phyloP scores from a whole-genome alignment of 2,329 filamentous ascomycete genomes.

The Diaporthe sp. region DNA sequence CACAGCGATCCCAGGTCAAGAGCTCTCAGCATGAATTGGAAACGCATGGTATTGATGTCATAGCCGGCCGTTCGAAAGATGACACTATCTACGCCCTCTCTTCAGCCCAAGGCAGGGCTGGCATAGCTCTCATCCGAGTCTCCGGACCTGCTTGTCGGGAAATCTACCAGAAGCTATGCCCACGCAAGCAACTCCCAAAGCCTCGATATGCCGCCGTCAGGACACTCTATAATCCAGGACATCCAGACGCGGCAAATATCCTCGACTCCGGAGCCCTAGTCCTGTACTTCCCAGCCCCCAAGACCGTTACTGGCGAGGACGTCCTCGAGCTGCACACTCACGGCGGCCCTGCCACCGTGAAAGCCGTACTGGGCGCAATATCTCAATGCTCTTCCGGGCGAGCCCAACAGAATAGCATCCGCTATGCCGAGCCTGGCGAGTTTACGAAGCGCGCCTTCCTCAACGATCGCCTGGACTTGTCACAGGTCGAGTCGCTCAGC shows the following conservation, averaged over 20 bases:
- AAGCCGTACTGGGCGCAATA: slow-evolving; percentile 86
- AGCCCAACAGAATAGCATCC: slow-evolving; percentile 60
- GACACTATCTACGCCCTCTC: slow-evolving; percentile 94
- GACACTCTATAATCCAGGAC: slow-evolving; percentile 72
- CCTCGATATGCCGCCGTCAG: slow-evolving; percentile 78
- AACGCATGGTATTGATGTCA: slow-evolving; percentile 18
- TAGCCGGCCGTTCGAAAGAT: slow-evolving; percentile 44
- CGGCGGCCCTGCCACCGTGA: slow-evolving; percentile 89
- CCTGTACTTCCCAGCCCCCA: slow-evolving; percentile 84
- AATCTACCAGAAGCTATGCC: slow-evolving; percentile 68
- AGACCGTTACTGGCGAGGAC: slow-evolving; percentile 92
- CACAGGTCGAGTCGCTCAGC: slow-evolving; percentile 80
- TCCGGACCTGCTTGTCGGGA: slow-evolving; percentile 83
- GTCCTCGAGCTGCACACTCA: slow-evolving; percentile 95
- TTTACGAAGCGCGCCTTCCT: slow-evolving; percentile 95
- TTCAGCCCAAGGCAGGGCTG: slow-evolving; percentile 85
- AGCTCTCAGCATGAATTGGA: not conserved
- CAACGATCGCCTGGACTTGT: slow-evolving; percentile 86
- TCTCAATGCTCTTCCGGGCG: slow-evolving; percentile 58
- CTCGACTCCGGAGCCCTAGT: slow-evolving; percentile 84
- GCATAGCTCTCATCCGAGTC: slow-evolving; percentile 90
- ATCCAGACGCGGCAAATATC: slow-evolving; percentile 62
- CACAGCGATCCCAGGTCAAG: not conserved
- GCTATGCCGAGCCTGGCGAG: slow-evolving; percentile 94
- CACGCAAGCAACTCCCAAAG: slow-evolving; percentile 57